Evolutionary conservation across 139 green algal species (phyloP).

Genomic region (Haematococcus lacustris): DNA sequence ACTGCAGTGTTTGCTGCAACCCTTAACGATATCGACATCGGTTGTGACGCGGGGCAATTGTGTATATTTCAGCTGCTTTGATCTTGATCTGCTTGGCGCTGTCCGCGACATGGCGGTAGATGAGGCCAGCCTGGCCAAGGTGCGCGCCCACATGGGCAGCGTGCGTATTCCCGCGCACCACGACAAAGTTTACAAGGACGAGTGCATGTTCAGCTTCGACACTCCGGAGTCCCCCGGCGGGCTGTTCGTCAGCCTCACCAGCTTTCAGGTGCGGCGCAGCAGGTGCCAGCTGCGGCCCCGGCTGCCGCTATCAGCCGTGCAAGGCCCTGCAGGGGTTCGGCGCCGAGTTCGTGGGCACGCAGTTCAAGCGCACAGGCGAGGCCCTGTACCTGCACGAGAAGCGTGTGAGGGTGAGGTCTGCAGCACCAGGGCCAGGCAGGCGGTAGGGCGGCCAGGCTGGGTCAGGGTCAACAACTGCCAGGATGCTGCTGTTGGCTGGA

Average conservation of each 20-base stretch:
- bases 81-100: too few species aligned
- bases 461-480: too few species aligned
- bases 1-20: too few species aligned
- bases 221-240: slow-evolving; percentile 61
- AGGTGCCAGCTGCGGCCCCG: not conserved
- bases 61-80: too few species aligned
- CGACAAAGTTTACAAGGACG: slow-evolving; percentile 85
- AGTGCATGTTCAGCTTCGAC: slow-evolving; percentile 88
- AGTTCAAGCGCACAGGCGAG: slow-evolving; percentile 58
- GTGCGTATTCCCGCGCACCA: slow-evolving; percentile 29
- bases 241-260: slow-evolving; percentile 88
- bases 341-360: slow-evolving; percentile 59
- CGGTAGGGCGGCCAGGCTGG: too few species aligned
- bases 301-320: not conserved
- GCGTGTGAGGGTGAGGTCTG: slow-evolving; percentile 41
- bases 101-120: not conserved
- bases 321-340: slow-evolving; percentile 54
- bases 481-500: too few species aligned
- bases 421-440: not conserved
- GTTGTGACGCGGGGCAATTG: too few species aligned
- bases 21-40: too few species aligned
- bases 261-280: slow-evolving; percentile 39
- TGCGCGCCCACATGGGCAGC: slow-evolving; percentile 24
- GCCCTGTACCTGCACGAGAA: slow-evolving; percentile 80
- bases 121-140: not conserved